A percentile compares a stretch with the other conserved stretches of the same genome.
These are phyloP conservation scores for Cercospora sesami DNA, from an alignment of 2,329 filamentous ascomycete genomes.

Conservation along the genomic window DNA sequence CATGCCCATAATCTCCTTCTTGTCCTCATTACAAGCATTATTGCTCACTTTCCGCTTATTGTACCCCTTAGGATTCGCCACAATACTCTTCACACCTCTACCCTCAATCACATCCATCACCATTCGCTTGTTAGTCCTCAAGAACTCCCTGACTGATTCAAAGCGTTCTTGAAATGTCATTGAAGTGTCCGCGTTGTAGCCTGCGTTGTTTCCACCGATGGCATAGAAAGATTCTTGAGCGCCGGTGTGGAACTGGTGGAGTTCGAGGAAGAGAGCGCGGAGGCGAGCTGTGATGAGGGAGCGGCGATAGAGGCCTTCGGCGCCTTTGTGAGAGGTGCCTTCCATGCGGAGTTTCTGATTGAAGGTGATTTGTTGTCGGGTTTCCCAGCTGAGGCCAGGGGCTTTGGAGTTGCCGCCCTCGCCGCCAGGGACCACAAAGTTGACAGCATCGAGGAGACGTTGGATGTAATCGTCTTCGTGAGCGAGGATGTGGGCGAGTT, in stretches of 20 bases:
- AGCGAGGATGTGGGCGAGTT: constrained; percentile 2
- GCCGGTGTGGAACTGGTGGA: constrained; percentile 23
- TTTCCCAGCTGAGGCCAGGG: constrained; percentile 4
- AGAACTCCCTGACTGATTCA: constrained; percentile 13
- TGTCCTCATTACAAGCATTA: constrained; percentile 28
- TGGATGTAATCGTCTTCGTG: constrained; percentile 21
- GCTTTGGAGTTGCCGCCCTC: constrained; percentile 6
- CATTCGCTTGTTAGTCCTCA: constrained; percentile 21
- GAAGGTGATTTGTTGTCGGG: constrained; percentile 23
- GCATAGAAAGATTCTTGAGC: constrained; percentile 19
- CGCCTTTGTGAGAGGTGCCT: constrained; percentile 2
- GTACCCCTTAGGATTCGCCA: constrained; percentile 24
- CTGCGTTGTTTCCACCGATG: constrained; percentile 22
- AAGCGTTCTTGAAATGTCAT: constrained; percentile 21
- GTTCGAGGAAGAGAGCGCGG: constrained; percentile 23
- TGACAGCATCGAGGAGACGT: constrained; percentile 22
- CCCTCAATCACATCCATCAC: constrained; percentile 31
- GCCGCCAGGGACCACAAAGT: constrained; percentile 12
- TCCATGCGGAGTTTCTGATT: constrained; percentile 25
- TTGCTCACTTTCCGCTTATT: constrained; percentile 24
- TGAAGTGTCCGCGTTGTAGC: constrained; percentile 19
- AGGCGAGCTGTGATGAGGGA: constrained; percentile 24
- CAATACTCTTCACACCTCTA: constrained; percentile 27
- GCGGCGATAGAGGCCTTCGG: constrained; percentile 14
- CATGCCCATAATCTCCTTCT: constrained; percentile 27